These are phyloP conservation scores for Corchorus olitorius DNA, from an alignment of 345 rosid species.

Conservation along the genomic window DNA sequence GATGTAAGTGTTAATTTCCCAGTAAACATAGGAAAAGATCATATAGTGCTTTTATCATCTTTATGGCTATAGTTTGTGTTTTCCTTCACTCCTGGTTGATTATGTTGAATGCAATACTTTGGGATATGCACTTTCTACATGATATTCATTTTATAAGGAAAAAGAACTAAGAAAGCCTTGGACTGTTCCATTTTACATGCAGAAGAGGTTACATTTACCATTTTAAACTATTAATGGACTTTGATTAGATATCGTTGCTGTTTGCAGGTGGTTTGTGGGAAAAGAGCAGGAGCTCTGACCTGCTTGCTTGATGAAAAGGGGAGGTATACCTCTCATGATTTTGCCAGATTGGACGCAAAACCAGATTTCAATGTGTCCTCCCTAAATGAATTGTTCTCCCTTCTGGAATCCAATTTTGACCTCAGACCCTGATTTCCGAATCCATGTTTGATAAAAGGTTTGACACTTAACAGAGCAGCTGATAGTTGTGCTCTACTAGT, in stretches of 20 bases:
- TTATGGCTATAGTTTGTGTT: not conserved
- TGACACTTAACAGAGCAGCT: not conserved
- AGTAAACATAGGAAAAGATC: not conserved
- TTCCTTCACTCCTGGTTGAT: not conserved
- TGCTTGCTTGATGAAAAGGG: constrained; percentile 89
- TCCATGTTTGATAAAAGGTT: not conserved
- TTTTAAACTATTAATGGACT: not conserved
- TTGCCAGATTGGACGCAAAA: constrained; percentile 42
- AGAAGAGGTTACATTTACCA: not conserved
- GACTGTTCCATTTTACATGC: not conserved
- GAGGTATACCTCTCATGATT: constrained; percentile 58
- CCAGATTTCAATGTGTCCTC: constrained; percentile 87
- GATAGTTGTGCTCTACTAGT: not conserved
- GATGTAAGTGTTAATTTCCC: constrained; percentile 56
- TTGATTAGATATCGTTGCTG: constrained; percentile 11
- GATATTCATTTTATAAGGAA: not conserved
- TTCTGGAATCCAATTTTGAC: constrained; percentile 70
- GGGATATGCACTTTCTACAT: not conserved
- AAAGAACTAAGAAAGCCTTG: not conserved
- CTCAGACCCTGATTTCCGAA: constrained; percentile 45
- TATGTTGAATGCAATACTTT: not conserved
- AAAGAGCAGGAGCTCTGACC: constrained; percentile 82
- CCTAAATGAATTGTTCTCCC: constrained; percentile 51
- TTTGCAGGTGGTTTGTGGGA: constrained; percentile 83
- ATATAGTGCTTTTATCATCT: not conserved